A percentile compares a stretch with the other conserved stretches of the same genome.
Evolutionary conservation across 2,329 filamentous ascomycete genomes (phyloP).

Genomic region (Stachybotrys chlorohalonatus): DNA sequence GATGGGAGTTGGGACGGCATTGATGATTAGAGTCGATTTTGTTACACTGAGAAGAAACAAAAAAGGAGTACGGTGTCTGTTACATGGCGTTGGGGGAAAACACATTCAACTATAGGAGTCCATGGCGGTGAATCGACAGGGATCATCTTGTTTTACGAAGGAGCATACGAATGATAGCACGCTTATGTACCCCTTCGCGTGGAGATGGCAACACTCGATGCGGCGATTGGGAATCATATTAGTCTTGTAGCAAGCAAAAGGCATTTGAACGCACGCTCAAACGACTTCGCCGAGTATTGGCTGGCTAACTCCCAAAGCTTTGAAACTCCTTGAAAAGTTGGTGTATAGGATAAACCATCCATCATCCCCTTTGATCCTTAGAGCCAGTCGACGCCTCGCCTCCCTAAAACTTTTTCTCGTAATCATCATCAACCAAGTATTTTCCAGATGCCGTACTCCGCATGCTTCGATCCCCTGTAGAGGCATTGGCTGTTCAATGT

Average conservation of each 20-base stretch:
- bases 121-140: neutral
- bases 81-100: constrained; percentile 8
- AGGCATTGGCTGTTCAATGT: neutral
- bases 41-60: neutral
- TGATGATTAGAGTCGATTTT: constrained; percentile 37
- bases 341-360: neutral
- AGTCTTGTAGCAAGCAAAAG: too few species aligned
- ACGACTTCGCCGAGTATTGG: too few species aligned
- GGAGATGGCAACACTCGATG: too few species aligned
- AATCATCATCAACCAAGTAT: neutral
- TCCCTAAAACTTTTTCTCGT: neutral
- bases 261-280: too few species aligned
- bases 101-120: neutral
- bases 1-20: constrained; percentile 59
- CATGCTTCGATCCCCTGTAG: neutral
- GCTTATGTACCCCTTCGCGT: too few species aligned
- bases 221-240: neutral
- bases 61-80: constrained; percentile 10
- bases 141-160: too few species aligned
- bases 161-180: too few species aligned
- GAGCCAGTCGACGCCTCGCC: neutral
- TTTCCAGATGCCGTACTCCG: neutral
- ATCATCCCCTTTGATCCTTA: neutral
- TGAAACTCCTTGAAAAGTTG: neutral
- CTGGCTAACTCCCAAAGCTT: neutral